Evolutionary conservation across 306 rosid genomes (phyloP), one percentile per base, ranked within the genome.

Genomic region (Canavalia gladiata): DNA sequence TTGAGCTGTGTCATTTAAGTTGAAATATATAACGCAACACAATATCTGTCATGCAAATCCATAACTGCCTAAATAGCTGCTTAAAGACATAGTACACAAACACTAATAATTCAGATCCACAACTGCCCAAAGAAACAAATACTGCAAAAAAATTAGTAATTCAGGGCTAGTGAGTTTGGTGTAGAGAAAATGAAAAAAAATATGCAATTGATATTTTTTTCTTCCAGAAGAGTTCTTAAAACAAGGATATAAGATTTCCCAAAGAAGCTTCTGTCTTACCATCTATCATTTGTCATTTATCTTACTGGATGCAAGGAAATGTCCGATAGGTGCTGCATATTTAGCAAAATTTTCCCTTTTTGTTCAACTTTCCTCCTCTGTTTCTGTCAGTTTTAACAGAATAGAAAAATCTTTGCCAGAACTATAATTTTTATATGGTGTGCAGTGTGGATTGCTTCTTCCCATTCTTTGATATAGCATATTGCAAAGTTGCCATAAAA

Each of bases 401-500:
- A 18, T 18, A 18, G n/a, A 18, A 18, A 18, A 18, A 18, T 18
- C 63, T 56, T 31, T 28, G 10, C 10, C 18, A 31, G 67, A 59
- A 13, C 75, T 43, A n/a, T 69, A 9, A 3, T n/a, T 42, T 64
- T 3, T 42, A 12, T 8, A 37, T 29, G 34, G 30, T 62, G 42
- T 49, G 51, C 25, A 18, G 25, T 18, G 25, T 18, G 25, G 25
- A 39, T 65, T 37, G 46, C 43, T 41, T 30, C 1, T 8, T 8
- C 41, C 57, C 65, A 18, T 72, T 74, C 67, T 63, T 31, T 35
- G 4, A 37, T 57, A 34, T 46, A 75, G 10, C 54, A 9, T 65
- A 9, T 73, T 74, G 28, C 49, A 33, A 55, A 65, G 54, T 56
- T 81, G 3, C 43, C n/a, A 50, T n/a, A 9, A 3, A 63, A 72